Base-by-base conservation (phyloP, 257 asterid genomes). In the Solanum chilense region DNA sequence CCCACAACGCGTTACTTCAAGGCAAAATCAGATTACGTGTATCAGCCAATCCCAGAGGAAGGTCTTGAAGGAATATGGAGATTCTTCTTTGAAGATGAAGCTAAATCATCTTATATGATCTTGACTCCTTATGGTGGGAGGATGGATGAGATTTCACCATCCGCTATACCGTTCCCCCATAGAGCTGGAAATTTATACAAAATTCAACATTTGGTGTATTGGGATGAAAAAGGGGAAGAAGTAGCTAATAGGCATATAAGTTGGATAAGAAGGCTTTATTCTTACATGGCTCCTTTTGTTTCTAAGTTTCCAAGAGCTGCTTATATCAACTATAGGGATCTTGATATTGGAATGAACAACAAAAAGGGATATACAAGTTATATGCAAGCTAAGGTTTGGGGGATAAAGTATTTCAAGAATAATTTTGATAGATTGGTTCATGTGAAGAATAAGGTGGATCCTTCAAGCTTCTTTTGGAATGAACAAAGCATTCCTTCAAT, bases 401-500 rank as follows among this genome's bases (percentile, higher is more conserved):
- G 87, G 56, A 70, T 47, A 1, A 85, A 47, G 68, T 71, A 85
- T 71, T 85, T 71, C 83, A 85, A 71, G 39, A 85, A 49, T 45
- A 85, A 85, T 49, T 85, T 85, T 33, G 83, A 85, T 47, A 70
- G 71, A 62, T 71, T 85, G 71, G 83, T 71, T 70, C 25, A 27
- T 47, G 87, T 85, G 45, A 85, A 85, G 52, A 85, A 83, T 7
- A 85, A 70, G 47, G 87, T 49, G 21, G 73, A 85, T 70, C 87
- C 83, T 25, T 35, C 70, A 27, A 85, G 23, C 3, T 85, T 85
- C 83, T 85, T 85, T 58, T 49, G 87, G 83, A 85, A 71, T 47
- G 87, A 85, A 77, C 87, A 71, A 70, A 85, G 87, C 37, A 47
- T 85, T 85, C 87, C 83, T 29, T 69, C 87, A 33, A 64, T 84